These are phyloP conservation scores for Spergularia azorica DNA, from an alignment of 179 eudicot species.

Conservation along the genomic window DNA sequence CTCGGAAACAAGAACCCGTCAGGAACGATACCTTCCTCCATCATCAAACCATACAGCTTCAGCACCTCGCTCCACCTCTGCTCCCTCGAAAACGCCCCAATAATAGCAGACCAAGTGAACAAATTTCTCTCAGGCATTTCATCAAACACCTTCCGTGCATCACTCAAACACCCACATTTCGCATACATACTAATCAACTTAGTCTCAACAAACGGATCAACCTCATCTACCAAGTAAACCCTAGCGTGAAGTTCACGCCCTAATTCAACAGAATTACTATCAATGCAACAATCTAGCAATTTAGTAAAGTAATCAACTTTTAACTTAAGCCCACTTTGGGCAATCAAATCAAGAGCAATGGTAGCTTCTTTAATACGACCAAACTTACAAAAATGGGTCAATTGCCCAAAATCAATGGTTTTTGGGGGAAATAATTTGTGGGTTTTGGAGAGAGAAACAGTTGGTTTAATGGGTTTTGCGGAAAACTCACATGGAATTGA, in stretches of 20 bases:
- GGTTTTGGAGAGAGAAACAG: conserved; percentile 37
- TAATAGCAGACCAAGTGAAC: conserved; percentile 78
- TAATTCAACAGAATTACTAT: conserved; percentile 36
- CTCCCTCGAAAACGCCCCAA: conserved; percentile 72
- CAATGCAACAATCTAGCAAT: conserved; percentile 57
- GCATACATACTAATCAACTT: conserved; percentile 79
- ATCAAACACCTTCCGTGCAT: conserved; percentile 70
- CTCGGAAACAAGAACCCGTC: conserved; percentile 65
- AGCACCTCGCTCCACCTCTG: conserved; percentile 62
- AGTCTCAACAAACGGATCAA: conserved; percentile 49
- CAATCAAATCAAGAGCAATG: conserved; percentile 50
- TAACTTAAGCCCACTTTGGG: conserved; percentile 46
- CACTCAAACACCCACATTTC: conserved; percentile 62
- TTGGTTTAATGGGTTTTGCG: conserved; percentile 36
- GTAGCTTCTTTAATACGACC: conserved; percentile 60
- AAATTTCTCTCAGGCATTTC: conserved; percentile 64
- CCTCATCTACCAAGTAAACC: conserved; percentile 36
- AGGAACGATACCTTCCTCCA: conserved; percentile 56
- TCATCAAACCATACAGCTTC: conserved; percentile 54
- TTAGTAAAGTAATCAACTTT: conserved; percentile 41
- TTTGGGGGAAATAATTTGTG: conserved; percentile 33
- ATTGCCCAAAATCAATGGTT: conserved; percentile 38
- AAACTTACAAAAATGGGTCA: conserved; percentile 45
- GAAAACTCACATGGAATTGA: conserved; percentile 37
- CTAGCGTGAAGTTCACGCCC: conserved; percentile 60